Percentiles rank a stretch among this genome's conserved stretches.
phyloP scores from a whole-genome alignment of 1,139 yeast genomes.

The Saccharomyces hybrid region DNA sequence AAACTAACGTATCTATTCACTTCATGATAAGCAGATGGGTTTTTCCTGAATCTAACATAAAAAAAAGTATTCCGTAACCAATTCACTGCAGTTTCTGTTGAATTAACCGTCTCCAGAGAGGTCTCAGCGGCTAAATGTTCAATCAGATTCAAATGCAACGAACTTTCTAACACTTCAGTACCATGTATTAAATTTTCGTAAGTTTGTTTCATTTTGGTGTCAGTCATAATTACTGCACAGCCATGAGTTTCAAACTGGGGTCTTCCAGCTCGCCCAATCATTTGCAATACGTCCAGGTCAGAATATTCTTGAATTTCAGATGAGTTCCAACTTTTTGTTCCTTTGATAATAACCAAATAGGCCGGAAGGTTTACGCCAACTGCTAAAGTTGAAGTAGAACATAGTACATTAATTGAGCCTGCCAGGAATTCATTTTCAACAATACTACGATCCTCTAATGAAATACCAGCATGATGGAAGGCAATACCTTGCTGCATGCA shows the following conservation, averaged over 20 bases:
- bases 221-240: slow-evolving; percentile 49
- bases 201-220: slow-evolving; percentile 30
- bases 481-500: slow-evolving; percentile 37
- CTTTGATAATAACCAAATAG: slow-evolving; percentile 85
- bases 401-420: slow-evolving; percentile 40
- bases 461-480: slow-evolving; percentile 54
- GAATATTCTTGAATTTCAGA: slow-evolving; percentile 36
- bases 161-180: slow-evolving; percentile 43
- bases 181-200: slow-evolving; percentile 42
- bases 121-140: slow-evolving; percentile 48
- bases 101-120: slow-evolving; percentile 37
- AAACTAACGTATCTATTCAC: slow-evolving; percentile 15
- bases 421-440: slow-evolving; percentile 41
- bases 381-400: slow-evolving; percentile 58
- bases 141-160: slow-evolving; percentile 37
- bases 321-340: slow-evolving; percentile 48
- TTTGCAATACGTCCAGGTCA: slow-evolving; percentile 43
- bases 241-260: slow-evolving; percentile 50
- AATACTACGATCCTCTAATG: slow-evolving; percentile 37
- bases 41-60: slow-evolving; percentile 38
- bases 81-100: slow-evolving; percentile 36
- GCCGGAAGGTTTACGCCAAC: slow-evolving; percentile 98
- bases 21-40: slow-evolving; percentile 36
- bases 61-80: slow-evolving; percentile 51
- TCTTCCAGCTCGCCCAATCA: slow-evolving; percentile 52